Base-by-base conservation (phyloP, 2,329 filamentous ascomycete genomes). In the Camillea tinctor region DNA sequence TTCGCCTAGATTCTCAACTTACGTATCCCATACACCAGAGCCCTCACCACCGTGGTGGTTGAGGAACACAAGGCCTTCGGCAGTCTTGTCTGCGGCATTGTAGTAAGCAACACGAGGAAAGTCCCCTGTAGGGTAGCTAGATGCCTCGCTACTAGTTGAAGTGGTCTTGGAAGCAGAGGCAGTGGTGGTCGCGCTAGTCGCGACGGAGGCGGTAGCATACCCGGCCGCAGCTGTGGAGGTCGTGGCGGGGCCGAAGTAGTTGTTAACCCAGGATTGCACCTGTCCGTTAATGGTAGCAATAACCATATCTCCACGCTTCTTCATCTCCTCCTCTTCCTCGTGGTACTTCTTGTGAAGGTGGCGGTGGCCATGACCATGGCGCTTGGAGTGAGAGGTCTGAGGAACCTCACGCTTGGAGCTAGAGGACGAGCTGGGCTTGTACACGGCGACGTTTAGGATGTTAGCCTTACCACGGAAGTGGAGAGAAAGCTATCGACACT, bases 391-490 rank as follows among this genome's bases (percentile, higher is more conserved):
- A 58, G 59, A 62, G 60, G 56, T 61, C 66, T 74, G 74, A 50
- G 68, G 60, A 49, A 66, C 26, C 44, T 72, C 69, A 17, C 77
- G 75, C 71, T 80, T 81, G 57, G 59, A 56, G 61, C 26, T 30
- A 30, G 66, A 71, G 60, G 67, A 72, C 21, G 77, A 77, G 9
- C 55, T 59, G n/a, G 85, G 81, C 52, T 79, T 81, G 74, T 92
- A 93, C 57, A 87, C 86, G 11, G 89, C 90, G 57, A 92, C 80
- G 66, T 90, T 82, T 70, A 85, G 86, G 30, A 93, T 72, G 48
- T 83, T 76, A 66, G 91, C 73, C 1, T 90, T 90, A 2, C 90
- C 91, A 66, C 90, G 87, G 70, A 93, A 81, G 72, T 92, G 88
- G 63, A 91, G 74, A 1, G 89, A 91, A 26, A 93, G 79, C 89